A percentile compares a stretch with the other conserved stretches of the same genome.
These are phyloP conservation scores for Suillus ampliporus DNA, from an alignment of 768 basidiomycete species.

Conservation along the genomic window DNA sequence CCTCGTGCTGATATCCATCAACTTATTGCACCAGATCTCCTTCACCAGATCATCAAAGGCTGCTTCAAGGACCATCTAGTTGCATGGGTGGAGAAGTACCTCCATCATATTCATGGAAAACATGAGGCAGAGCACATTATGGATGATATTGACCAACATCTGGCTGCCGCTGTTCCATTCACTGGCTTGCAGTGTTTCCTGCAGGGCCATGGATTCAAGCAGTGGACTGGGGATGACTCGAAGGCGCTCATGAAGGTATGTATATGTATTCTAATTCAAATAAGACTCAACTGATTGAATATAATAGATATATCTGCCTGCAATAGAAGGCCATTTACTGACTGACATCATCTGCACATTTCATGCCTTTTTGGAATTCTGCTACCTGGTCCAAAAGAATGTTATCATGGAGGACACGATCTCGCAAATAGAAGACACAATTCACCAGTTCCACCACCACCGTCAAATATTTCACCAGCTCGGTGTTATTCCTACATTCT, in stretches of 20 bases:
- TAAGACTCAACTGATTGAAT: no score
- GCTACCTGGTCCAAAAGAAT: slow-evolving; percentile 21
- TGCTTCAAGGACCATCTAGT: slow-evolving; percentile 22
- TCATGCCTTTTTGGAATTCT: slow-evolving; percentile 33
- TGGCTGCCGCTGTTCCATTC: background rate
- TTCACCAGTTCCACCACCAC: slow-evolving; percentile 26
- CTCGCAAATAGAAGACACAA: slow-evolving; percentile 18
- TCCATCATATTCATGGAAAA: slow-evolving; percentile 8
- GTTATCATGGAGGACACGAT: slow-evolving; percentile 27
- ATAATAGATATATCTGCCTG: slow-evolving; percentile 7
- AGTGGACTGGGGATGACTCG: slow-evolving; percentile 29
- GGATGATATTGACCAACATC: no score
- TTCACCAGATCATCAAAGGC: slow-evolving; percentile 29
- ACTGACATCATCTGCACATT: slow-evolving; percentile 17
- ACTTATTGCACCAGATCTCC: slow-evolving; percentile 43
- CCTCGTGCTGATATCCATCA: slow-evolving; percentile 33
- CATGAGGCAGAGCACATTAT: background rate
- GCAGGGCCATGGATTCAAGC: slow-evolving; percentile 22
- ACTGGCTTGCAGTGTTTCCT: slow-evolving; percentile 21
- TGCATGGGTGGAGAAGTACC: slow-evolving; percentile 14
- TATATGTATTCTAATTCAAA: background rate
- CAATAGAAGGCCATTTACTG: slow-evolving; percentile 15
- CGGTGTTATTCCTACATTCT: slow-evolving; percentile 26
- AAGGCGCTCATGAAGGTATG: slow-evolving; percentile 31
- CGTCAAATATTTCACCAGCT: slow-evolving; percentile 22